phyloP scores from a whole-genome alignment of 2,329 filamentous ascomycete genomes.

The Ascochyta viciae-villosae region DNA sequence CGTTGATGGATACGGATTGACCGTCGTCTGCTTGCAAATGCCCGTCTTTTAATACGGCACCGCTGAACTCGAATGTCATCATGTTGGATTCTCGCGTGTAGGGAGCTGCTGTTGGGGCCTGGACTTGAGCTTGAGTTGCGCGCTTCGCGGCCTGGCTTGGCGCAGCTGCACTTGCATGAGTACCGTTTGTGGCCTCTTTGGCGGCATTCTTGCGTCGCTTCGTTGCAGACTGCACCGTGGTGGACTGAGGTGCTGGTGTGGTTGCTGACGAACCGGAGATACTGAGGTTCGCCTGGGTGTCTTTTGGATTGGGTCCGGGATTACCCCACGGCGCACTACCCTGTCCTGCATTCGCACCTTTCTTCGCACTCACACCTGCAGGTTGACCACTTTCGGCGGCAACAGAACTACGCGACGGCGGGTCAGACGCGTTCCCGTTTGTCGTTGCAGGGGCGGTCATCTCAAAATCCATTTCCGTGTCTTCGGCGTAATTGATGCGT shows the following conservation, averaged over 20 bases:
- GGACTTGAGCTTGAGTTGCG: slow-evolving; percentile 45
- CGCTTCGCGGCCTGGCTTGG: slow-evolving; percentile 49
- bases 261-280: slow-evolving; percentile 67
- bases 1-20: slow-evolving; percentile 81
- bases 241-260: slow-evolving; percentile 52
- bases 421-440: slow-evolving; percentile 61
- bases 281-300: slow-evolving; percentile 40
- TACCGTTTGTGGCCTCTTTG: slow-evolving; percentile 43
- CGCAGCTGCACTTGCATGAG: slow-evolving; percentile 45
- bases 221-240: slow-evolving; percentile 47
- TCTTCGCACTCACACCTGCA: slow-evolving; percentile 47
- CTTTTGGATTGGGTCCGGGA: slow-evolving; percentile 44
- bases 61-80: slow-evolving; percentile 81
- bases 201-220: slow-evolving; percentile 86
- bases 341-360: slow-evolving; percentile 49
- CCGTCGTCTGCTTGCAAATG: slow-evolving; percentile 90
- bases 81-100: slow-evolving; percentile 75
- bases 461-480: slow-evolving; percentile 90
- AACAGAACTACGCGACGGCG: slow-evolving; percentile 46
- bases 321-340: slow-evolving; percentile 49
- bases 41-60: slow-evolving; percentile 73
- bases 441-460: slow-evolving; percentile 62
- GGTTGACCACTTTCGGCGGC: slow-evolving; percentile 43
- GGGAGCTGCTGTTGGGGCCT: slow-evolving; percentile 50
- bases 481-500: slow-evolving; percentile 94